Evolutionary conservation across 1,284 basidiomycete genomes (phyloP).

Genomic region (Rhodotorula sp.): DNA sequence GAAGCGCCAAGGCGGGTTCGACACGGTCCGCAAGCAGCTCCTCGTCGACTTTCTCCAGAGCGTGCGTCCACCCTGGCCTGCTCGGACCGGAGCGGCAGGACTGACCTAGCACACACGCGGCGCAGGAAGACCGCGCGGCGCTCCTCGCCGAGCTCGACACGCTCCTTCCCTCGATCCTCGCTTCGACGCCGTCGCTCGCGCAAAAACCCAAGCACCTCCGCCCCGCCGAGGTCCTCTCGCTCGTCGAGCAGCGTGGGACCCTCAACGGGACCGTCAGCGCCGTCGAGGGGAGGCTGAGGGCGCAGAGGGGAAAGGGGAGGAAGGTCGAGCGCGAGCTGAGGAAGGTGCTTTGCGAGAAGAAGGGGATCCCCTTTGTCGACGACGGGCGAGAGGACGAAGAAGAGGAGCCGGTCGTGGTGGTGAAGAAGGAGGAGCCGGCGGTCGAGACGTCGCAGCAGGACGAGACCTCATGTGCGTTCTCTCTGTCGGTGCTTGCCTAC

Average conservation of each 20-base stretch:
- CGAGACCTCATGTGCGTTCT: not conserved
- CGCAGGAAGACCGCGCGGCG: constrained; percentile 22
- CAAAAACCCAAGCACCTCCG: constrained; percentile 17
- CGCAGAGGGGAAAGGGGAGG: not conserved
- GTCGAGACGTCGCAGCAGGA: not conserved
- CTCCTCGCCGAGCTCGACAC: constrained; percentile 25
- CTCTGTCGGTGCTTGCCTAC: not conserved
- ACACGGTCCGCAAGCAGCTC: constrained; percentile 25
- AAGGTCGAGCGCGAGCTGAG: constrained; percentile 5
- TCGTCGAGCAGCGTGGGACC: constrained; percentile 6
- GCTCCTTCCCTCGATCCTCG: constrained; percentile 18
- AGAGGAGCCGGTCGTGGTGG: not conserved
- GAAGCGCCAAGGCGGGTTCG: constrained; percentile 28
- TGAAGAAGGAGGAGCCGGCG: not conserved
- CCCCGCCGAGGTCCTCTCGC: not conserved
- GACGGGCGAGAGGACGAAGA: not conserved
- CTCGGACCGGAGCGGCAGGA: not conserved
- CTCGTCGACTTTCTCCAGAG: constrained; percentile 21
- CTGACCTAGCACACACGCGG: not conserved
- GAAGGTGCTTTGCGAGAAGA: not conserved
- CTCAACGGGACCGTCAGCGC: not conserved
- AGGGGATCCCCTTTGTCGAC: not conserved
- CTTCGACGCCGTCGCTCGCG: constrained; percentile 1
- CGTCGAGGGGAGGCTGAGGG: not conserved
- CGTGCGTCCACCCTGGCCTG: constrained; percentile 12